A percentile compares a stretch with the other conserved stretches of the same genome.
Conservation (phyloP, 2,329 filamentous ascomycete species). For the Diaporthe citriasiana region DNA sequence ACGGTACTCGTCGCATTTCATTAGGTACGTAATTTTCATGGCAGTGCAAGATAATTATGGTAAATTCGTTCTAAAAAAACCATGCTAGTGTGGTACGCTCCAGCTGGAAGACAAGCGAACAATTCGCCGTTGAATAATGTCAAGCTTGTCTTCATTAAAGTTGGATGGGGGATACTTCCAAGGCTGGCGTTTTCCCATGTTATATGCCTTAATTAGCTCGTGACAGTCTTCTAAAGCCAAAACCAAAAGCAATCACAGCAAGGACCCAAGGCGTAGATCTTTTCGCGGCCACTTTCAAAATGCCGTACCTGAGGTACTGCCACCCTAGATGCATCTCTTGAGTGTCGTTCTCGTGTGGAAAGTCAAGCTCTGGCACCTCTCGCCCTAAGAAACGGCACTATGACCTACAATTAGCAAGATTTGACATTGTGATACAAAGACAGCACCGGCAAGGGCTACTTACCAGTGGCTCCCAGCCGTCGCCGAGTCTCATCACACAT, state of each 20-base stretch:
- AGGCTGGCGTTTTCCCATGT: no score
- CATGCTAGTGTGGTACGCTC: no score
- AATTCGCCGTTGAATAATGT: no score
- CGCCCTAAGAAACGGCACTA: conserved; percentile 1
- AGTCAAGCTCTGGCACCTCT: neutral
- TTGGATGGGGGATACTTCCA: no score
- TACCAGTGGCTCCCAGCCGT: conserved; percentile 24
- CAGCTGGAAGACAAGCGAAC: no score
- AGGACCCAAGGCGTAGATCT: neutral
- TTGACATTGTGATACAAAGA: no score
- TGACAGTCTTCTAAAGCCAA: neutral
- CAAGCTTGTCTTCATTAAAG: neutral
- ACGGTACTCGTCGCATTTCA: no score
- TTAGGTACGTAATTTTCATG: no score
- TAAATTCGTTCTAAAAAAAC: no score
- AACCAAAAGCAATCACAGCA: rapidly evolving
- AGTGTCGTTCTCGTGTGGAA: conserved; percentile 14
- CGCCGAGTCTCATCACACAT: conserved; percentile 10
- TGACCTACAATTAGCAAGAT: neutral
- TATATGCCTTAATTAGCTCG: neutral
- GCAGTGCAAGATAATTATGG: no score
- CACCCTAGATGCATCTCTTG: conserved; percentile 1
- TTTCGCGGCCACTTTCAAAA: neutral
- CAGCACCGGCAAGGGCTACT: neutral
- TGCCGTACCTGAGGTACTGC: conserved; percentile 15